Evolutionary conservation across 208 protist genomes (phyloP).

Genomic region (Trypanosoma lewisi): DNA sequence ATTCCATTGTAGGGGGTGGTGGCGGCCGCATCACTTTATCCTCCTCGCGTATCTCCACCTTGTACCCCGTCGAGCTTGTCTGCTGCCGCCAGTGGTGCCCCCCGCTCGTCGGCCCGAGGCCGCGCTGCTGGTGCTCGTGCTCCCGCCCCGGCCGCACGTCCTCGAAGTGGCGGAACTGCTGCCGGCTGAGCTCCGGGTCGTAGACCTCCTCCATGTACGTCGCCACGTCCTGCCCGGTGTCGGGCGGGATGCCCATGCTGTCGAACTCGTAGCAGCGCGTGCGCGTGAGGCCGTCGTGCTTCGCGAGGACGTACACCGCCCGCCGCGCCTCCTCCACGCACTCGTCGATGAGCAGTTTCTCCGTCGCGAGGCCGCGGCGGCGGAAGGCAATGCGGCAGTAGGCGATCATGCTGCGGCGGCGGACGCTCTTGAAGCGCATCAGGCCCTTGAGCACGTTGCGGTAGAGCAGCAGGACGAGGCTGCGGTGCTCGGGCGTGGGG

Average conservation of each 20-base stretch:
- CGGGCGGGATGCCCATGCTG: slow-evolving; percentile 77
- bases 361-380: slow-evolving; percentile 65
- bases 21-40: slow-evolving; percentile 78
- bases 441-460: slow-evolving; percentile 81
- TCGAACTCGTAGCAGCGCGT: slow-evolving; percentile 84
- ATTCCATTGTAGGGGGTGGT: slow-evolving; percentile 44
- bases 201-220: slow-evolving; percentile 92
- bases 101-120: slow-evolving; percentile 61
- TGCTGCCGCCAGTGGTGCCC: slow-evolving; percentile 72
- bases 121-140: slow-evolving; percentile 61
- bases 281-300: slow-evolving; percentile 80
- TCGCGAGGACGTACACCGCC: slow-evolving; percentile 78
- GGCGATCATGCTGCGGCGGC: slow-evolving; percentile 74
- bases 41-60: slow-evolving; percentile 76
- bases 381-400: slow-evolving; percentile 81
- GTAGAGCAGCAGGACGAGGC: slow-evolving; percentile 78
- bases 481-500: slow-evolving; percentile 66
- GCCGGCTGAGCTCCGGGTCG: slow-evolving; percentile 78
- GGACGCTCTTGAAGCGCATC: slow-evolving; percentile 76
- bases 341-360: slow-evolving; percentile 89
- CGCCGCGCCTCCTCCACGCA: slow-evolving; percentile 84
- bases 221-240: slow-evolving; percentile 90
- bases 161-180: slow-evolving; percentile 85
- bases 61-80: slow-evolving; percentile 47
- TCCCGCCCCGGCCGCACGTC: slow-evolving; percentile 80